A percentile compares a stretch with the other conserved stretches of the same genome.
These are phyloP conservation scores for Noccaea caerulescens DNA, from an alignment of 345 rosid genomes.

Conservation along the genomic window DNA sequence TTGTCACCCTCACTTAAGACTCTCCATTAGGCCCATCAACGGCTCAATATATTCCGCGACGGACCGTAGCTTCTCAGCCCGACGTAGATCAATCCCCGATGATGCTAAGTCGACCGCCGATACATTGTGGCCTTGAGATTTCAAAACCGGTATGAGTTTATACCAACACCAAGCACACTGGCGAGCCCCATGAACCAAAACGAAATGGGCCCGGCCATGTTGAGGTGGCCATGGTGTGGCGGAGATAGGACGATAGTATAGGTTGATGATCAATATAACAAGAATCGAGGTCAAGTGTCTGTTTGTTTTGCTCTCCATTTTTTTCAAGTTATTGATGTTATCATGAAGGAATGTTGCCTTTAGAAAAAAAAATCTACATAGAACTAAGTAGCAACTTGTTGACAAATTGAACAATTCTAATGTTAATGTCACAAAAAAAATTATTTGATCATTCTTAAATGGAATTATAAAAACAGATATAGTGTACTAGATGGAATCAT, in stretches of 20 bases:
- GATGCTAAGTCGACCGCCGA: slow-evolving; percentile 23
- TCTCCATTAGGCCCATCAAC: slow-evolving; percentile 22
- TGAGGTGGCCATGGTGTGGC: not conserved
- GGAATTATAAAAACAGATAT: slow-evolving; percentile 17
- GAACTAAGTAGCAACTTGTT: slow-evolving; percentile 16
- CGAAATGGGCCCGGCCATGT: slow-evolving; percentile 17
- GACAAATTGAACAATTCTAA: slow-evolving; percentile 33
- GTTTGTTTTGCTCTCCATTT: slow-evolving; percentile 28
- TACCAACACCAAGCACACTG: slow-evolving; percentile 40
- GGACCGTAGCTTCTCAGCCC: slow-evolving; percentile 28
- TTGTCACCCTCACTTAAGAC: slow-evolving; percentile 26
- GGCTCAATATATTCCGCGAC: slow-evolving; percentile 7
- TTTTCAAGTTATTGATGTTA: slow-evolving; percentile 5
- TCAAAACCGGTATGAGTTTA: slow-evolving; percentile 34
- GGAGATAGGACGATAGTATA: not conserved
- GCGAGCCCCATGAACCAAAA: slow-evolving; percentile 35
- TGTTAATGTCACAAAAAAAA: slow-evolving; percentile 28
- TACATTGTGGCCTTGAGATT: slow-evolving; percentile 36
- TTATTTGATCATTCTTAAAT: slow-evolving; percentile 12
- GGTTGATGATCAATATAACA: slow-evolving; percentile 19
- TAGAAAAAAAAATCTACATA: not conserved
- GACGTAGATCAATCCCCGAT: slow-evolving; percentile 14
- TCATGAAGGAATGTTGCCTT: slow-evolving; percentile 26
- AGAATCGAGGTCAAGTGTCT: slow-evolving; percentile 16
- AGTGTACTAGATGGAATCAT: slow-evolving; percentile 12